A percentile compares a stretch with the other conserved stretches of the same genome.
Evolutionary conservation across 2,329 filamentous ascomycete species (phyloP).

Genomic region (Fusarium zealandicum): DNA sequence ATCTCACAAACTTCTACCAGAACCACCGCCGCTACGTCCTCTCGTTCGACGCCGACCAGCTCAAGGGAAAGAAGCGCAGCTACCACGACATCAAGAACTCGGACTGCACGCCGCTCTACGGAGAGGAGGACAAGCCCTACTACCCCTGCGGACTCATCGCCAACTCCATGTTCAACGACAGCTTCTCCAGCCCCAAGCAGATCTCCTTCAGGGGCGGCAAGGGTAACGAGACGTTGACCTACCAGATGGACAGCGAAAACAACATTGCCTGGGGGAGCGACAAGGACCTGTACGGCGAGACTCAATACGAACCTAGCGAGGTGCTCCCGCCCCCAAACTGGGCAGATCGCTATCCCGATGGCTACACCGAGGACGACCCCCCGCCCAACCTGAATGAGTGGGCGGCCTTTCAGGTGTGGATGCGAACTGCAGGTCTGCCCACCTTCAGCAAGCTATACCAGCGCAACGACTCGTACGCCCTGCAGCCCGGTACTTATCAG

Average conservation of each 20-base stretch:
- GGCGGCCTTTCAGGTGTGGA: conserved; percentile 96
- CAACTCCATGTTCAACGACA: conserved; percentile 97
- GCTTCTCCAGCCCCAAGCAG: conserved; percentile 70
- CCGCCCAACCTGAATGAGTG: conserved; percentile 77
- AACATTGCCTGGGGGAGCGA: conserved; percentile 90
- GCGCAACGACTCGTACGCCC: conserved; percentile 74
- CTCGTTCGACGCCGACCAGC: conserved; percentile 82
- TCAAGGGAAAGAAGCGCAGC: conserved; percentile 72
- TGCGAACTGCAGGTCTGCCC: conserved; percentile 93
- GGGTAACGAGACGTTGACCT: conserved; percentile 56
- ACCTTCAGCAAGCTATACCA: conserved; percentile 93
- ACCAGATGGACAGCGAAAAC: conserved; percentile 75
- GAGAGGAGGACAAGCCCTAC: conserved; percentile 71
- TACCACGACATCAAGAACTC: conserved; percentile 68
- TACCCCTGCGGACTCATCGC: conserved; percentile 97
- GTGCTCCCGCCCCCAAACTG: conserved; percentile 90
- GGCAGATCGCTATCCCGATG: conserved; percentile 71
- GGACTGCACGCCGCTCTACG: conserved; percentile 77
- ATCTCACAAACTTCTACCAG: conserved; percentile 97
- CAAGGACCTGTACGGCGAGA: conserved; percentile 76
- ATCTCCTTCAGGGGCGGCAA: conserved; percentile 51
- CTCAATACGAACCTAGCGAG: conserved; percentile 68
- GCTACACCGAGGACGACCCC: conserved; percentile 69
- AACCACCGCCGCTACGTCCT: conserved; percentile 97
- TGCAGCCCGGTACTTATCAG: conserved; percentile 76